Evolutionary conservation across 768 basidiomycete genomes (phyloP).

Genomic region (Mycena olivaceomarginata): DNA sequence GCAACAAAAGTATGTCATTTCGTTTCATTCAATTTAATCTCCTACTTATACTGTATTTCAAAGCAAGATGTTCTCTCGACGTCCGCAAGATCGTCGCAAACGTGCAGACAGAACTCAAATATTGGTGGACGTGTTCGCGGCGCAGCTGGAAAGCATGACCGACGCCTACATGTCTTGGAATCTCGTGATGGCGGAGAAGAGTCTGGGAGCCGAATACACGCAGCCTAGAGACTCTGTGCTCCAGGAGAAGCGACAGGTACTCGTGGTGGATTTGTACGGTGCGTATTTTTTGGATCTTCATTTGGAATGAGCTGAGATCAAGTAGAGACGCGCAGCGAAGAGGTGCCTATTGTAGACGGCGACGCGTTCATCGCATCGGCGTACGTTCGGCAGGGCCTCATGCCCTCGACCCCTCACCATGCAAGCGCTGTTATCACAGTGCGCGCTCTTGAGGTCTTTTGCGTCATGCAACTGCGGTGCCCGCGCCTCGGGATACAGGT

Average conservation of each 20-base stretch:
- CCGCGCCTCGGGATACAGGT: not conserved
- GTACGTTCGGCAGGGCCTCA: not conserved
- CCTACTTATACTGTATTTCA: too few species aligned
- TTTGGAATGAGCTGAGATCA: too few species aligned
- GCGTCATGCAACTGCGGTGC: not conserved
- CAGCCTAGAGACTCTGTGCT: not conserved
- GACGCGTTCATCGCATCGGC: not conserved
- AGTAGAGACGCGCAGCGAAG: not conserved
- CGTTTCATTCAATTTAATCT: too few species aligned
- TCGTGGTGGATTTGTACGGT: not conserved
- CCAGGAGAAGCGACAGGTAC: not conserved
- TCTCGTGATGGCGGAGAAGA: not conserved
- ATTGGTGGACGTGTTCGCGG: not conserved
- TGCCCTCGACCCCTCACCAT: not conserved
- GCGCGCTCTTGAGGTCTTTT: not conserved
- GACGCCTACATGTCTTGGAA: not conserved
- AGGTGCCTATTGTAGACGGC: not conserved
- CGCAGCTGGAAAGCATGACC: conserved; percentile 2
- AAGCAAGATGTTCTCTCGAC: too few species aligned
- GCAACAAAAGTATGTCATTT: too few species aligned
- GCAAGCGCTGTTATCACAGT: not conserved
- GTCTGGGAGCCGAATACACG: not conserved
- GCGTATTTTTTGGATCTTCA: not conserved
- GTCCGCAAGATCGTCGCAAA: not conserved
- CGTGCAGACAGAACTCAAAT: not conserved